A percentile compares a stretch with the other conserved stretches of the same genome.
Evolutionary conservation across 2,329 filamentous ascomycete genomes (phyloP).

Genomic region (Colletotrichum sp.): DNA sequence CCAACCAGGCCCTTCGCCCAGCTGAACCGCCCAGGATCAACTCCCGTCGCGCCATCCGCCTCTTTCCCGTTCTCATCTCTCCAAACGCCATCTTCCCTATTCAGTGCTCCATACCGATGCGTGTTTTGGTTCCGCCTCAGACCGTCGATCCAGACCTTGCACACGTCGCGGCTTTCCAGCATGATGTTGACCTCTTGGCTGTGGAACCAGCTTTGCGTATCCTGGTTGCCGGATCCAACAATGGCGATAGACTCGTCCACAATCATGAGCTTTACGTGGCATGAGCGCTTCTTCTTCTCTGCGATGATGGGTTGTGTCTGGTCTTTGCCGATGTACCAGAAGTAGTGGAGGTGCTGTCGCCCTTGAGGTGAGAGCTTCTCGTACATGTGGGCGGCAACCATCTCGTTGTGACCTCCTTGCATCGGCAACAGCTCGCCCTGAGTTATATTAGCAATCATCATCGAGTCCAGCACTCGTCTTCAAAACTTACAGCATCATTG

Average conservation of each 20-base stretch:
- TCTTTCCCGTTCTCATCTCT: constrained; percentile 55
- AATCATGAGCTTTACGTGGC: background rate
- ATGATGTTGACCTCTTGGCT: constrained; percentile 80
- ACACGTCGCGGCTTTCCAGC: constrained; percentile 69
- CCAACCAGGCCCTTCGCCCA: constrained; percentile 65
- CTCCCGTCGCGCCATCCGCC: constrained; percentile 54
- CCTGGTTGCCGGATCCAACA: background rate
- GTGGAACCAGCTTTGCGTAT: constrained; percentile 79
- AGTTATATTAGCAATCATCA: accelerated
- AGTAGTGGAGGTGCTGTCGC: background rate
- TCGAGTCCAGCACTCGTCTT: accelerated
- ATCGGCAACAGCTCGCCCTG: constrained; percentile 76
- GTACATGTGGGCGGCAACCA: constrained; percentile 67
- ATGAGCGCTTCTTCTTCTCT: background rate
- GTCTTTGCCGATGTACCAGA: background rate
- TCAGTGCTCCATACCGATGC: constrained; percentile 58
- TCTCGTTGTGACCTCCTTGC: constrained; percentile 79
- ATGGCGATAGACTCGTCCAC: background rate
- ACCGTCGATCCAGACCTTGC: constrained; percentile 33
- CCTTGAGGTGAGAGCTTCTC: constrained; percentile 49
- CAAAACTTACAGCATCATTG: constrained; percentile 65
- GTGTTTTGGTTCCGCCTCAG: constrained; percentile 66
- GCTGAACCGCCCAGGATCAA: constrained; percentile 58
- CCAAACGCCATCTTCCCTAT: constrained; percentile 67
- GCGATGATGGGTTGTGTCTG: background rate